Percentiles rank a stretch among this genome's conserved stretches.
Conservation (phyloP, 2,329 filamentous ascomycete genomes). For the Trichoderma arundinaceum region DNA sequence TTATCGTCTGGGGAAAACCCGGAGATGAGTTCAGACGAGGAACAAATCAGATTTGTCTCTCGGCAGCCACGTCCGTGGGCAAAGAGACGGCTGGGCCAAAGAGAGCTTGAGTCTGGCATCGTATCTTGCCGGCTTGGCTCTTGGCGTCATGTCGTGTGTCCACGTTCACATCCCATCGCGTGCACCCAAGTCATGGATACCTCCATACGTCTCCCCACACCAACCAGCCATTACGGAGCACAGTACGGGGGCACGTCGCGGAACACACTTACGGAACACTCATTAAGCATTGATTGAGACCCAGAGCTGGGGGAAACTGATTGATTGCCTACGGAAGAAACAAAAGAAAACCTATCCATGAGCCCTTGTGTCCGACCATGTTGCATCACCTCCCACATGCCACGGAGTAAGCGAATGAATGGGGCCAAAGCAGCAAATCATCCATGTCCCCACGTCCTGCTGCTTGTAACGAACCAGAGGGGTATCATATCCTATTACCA, state of each 20-base stretch:
- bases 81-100: neutral
- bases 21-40: too few relatives aligned
- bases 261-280: neutral
- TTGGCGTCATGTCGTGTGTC: constrained; percentile 16
- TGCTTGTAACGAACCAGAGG: constrained; percentile 24
- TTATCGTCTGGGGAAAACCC: constrained; percentile 12
- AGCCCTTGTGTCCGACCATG: neutral
- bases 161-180: constrained; percentile 29
- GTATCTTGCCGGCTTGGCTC: constrained; percentile 6
- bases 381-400: neutral
- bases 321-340: neutral
- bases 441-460: neutral
- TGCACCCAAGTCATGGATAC: neutral
- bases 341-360: neutral
- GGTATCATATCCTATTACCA: constrained; percentile 24
- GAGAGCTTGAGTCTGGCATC: neutral
- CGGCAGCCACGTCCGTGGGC: constrained; percentile 7
- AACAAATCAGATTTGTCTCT: neutral
- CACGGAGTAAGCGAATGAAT: neutral
- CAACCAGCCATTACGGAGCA: neutral
- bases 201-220: constrained; percentile 8
- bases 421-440: constrained; percentile 11
- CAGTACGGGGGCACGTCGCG: neutral
- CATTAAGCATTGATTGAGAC: neutral
- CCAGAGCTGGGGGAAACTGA: neutral